phyloP scores from a whole-genome alignment of 2,329 filamentous ascomycete species.

The Rhexocercosporidium sp. region DNA sequence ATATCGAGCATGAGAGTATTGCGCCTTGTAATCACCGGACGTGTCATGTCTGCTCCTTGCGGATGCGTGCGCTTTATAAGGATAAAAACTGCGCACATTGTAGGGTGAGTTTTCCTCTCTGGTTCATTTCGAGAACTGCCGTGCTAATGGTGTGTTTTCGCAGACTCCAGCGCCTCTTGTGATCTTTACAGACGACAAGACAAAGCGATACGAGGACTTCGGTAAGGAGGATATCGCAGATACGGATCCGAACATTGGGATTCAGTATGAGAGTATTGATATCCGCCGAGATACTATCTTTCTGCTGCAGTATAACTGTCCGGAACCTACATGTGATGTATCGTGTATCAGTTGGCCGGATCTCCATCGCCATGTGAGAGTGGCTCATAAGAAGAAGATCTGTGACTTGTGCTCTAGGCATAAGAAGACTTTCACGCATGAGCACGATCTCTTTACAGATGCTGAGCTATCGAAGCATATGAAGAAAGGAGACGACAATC shows the following conservation, averaged over 20 bases:
- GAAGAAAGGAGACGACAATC: constrained; percentile 86
- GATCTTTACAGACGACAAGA: constrained; percentile 86
- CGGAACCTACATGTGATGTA: constrained; percentile 81
- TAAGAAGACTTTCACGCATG: constrained; percentile 98
- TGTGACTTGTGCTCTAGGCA: constrained; percentile 90
- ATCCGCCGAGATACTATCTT: constrained; percentile 92
- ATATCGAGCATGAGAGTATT: constrained; percentile 84
- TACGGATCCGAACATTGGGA: constrained; percentile 84
- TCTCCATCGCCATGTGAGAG: constrained; percentile 80
- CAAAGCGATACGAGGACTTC: constrained; percentile 88
- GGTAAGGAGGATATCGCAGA: constrained; percentile 72
- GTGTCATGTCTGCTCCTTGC: constrained; percentile 92
- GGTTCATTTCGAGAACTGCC: background rate
- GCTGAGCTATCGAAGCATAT: constrained; percentile 86
- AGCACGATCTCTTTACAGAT: constrained; percentile 88
- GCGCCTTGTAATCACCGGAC: constrained; percentile 95
- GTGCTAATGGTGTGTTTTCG: constrained; percentile 45
- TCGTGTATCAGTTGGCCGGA: constrained; percentile 84
- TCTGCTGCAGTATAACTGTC: constrained; percentile 92
- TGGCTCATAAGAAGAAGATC: constrained; percentile 84
- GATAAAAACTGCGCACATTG: constrained; percentile 97
- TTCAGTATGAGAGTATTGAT: constrained; percentile 85
- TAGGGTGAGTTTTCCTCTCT: constrained; percentile 62
- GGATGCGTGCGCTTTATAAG: constrained; percentile 93
- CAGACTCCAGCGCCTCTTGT: constrained; percentile 77